These are phyloP conservation scores for Cladosporium sp. DNA, from an alignment of 2,329 filamentous ascomycete genomes.

Conservation along the genomic window DNA sequence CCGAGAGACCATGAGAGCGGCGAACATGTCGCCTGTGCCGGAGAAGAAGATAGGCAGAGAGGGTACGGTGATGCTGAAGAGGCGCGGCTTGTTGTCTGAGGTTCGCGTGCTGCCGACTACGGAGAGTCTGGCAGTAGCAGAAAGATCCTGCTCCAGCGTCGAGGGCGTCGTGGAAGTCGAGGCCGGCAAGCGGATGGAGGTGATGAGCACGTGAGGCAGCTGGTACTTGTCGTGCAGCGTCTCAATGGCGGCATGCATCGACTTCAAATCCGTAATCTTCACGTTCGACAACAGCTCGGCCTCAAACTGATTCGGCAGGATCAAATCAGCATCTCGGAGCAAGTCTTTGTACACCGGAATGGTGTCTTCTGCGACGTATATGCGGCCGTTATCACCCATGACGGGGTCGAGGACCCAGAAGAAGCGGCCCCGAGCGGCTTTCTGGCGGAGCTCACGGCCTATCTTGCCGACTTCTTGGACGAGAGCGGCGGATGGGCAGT, in stretches of 20 bases:
- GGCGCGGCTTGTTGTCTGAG: conserved; percentile 61
- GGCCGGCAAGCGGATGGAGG: conserved; percentile 69
- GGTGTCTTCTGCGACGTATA: conserved; percentile 89
- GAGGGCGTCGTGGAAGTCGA: conserved; percentile 44
- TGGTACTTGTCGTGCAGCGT: conserved; percentile 61
- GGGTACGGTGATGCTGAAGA: conserved; percentile 84
- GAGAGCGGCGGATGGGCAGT: conserved; percentile 81
- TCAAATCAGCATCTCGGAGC: conserved; percentile 78
- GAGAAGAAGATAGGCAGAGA: conserved; percentile 90
- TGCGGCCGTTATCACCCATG: conserved; percentile 90
- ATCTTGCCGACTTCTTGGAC: conserved; percentile 83
- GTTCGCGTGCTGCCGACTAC: conserved; percentile 75
- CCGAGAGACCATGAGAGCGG: conserved; percentile 79
- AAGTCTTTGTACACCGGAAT: conserved; percentile 84
- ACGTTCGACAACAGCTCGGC: conserved; percentile 88
- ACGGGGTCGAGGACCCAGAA: conserved; percentile 98
- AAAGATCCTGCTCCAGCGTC: conserved; percentile 15
- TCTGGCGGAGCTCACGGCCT: conserved; percentile 70
- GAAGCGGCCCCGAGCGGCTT: conserved; percentile 68
- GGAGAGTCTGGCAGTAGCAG: conserved; percentile 30
- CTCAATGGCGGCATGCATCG: conserved; percentile 69
- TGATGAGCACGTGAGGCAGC: conserved; percentile 87
- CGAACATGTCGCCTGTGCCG: conserved; percentile 98
- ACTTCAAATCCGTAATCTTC: conserved; percentile 70
- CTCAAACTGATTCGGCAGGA: conserved; percentile 95